These are phyloP conservation scores for Paraphoma sp. DNA, from an alignment of 2,329 filamentous ascomycete genomes.

Conservation along the genomic window DNA sequence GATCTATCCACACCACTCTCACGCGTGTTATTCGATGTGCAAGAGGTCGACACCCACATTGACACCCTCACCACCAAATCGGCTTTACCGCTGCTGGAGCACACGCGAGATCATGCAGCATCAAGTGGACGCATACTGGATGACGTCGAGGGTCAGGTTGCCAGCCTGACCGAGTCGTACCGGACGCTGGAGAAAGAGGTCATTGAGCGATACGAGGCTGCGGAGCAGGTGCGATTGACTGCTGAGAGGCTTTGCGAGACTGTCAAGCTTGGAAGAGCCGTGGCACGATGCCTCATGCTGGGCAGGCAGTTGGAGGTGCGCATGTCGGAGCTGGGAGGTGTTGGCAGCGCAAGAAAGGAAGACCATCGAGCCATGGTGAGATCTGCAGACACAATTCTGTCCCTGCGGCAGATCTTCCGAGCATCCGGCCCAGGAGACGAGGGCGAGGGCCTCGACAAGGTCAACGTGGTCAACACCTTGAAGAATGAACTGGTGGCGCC, in stretches of 20 bases:
- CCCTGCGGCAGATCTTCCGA: conserved; percentile 74
- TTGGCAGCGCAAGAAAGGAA: conserved; percentile 62
- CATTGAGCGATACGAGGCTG: conserved; percentile 81
- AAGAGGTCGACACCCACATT: conserved; percentile 96
- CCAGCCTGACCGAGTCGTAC: conserved; percentile 83
- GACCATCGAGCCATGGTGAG: conserved; percentile 82
- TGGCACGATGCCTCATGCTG: conserved; percentile 79
- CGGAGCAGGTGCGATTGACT: conserved; percentile 80
- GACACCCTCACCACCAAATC: conserved; percentile 85
- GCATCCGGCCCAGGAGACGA: conserved; percentile 74
- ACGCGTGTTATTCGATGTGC: conserved; percentile 91
- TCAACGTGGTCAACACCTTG: conserved; percentile 75
- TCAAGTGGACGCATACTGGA: conserved; percentile 75
- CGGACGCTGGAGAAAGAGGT: conserved; percentile 86
- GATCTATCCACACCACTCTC: conserved; percentile 95
- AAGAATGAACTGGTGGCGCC: conserved; percentile 73
- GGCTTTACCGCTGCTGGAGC: conserved; percentile 77
- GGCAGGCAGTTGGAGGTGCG: conserved; percentile 89
- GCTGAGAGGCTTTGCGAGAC: conserved; percentile 82
- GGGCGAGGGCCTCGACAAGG: conserved; percentile 74
- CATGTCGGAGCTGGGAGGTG: conserved; percentile 70
- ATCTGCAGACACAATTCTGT: conserved; percentile 79
- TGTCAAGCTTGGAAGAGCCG: conserved; percentile 75
- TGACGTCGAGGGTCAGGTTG: conserved; percentile 81
- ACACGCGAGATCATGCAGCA: conserved; percentile 77